Evolutionary conservation across 1,284 basidiomycete species (phyloP).

Genomic region (Ceratobasidium sp.): DNA sequence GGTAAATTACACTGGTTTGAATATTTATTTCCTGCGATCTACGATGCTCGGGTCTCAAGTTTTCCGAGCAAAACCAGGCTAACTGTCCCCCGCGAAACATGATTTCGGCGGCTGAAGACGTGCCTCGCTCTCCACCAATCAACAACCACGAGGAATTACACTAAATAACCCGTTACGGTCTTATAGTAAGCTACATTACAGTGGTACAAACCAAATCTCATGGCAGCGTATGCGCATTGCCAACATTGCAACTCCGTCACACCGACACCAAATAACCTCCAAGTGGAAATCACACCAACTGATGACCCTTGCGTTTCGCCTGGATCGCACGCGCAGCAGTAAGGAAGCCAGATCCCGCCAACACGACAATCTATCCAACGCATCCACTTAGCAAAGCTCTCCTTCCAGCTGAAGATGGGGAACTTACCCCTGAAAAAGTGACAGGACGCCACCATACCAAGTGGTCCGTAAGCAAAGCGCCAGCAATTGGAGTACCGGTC

Average conservation of each 20-base stretch:
- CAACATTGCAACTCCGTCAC: too few relatives aligned
- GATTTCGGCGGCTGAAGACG: neutral
- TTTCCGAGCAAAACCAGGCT: too few relatives aligned
- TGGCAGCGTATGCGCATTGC: too few relatives aligned
- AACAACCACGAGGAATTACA: neutral
- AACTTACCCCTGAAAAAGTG: conserved; percentile 42
- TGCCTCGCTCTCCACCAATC: neutral
- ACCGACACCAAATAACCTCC: neutral
- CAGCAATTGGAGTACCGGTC: conserved; percentile 44
- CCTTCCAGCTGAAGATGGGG: neutral
- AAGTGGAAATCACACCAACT: conserved; percentile 14
- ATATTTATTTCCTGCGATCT: too few relatives aligned
- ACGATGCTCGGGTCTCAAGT: too few relatives aligned
- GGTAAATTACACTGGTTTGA: too few relatives aligned
- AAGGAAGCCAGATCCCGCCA: conserved; percentile 6
- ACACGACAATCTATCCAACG: conserved; percentile 14
- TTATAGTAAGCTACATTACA: neutral
- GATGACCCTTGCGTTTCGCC: conserved; percentile 24
- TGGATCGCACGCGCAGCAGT: conserved; percentile 20
- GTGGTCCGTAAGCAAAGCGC: conserved; percentile 35
- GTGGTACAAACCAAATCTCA: neutral
- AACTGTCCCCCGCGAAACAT: neutral
- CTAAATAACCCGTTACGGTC: neutral
- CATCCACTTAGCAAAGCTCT: neutral
- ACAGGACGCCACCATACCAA: conserved; percentile 45